Conservation (phyloP, 192 early-diverging fungal genomes). For the Rhizoclosmatium globosum region DNA sequence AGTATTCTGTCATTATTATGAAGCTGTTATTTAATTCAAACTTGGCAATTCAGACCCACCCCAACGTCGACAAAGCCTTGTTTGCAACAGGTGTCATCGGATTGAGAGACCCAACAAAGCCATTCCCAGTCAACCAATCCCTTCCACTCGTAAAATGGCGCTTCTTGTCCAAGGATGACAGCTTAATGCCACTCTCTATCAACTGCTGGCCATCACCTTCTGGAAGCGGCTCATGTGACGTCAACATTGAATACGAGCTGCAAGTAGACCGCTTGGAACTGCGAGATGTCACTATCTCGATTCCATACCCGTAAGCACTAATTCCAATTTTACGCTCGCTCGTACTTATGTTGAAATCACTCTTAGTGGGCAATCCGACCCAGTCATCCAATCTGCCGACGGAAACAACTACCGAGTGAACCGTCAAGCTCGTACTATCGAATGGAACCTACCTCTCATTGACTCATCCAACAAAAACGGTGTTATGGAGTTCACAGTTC, state of each 20-base stretch:
- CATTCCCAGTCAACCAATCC: conserved; percentile 87
- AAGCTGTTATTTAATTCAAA: background rate
- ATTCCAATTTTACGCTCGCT: background rate
- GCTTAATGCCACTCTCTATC: conserved; percentile 76
- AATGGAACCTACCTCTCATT: conserved; percentile 89
- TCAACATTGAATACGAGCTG: conserved; percentile 97
- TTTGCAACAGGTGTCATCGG: conserved; percentile 80
- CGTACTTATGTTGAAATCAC: background rate
- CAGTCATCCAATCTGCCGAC: conserved; percentile 81
- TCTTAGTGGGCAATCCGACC: conserved; percentile 68
- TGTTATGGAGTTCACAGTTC: conserved; percentile 84
- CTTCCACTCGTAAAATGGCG: conserved; percentile 93
- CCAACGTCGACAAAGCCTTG: conserved; percentile 92
- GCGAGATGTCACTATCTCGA: conserved; percentile 84
- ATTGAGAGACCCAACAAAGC: conserved; percentile 79
- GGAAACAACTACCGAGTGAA: conserved; percentile 80
- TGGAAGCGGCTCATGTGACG: conserved; percentile 87
- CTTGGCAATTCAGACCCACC: conserved; percentile 78
- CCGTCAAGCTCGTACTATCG: conserved; percentile 70
- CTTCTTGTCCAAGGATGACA: conserved; percentile 82
- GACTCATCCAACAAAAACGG: conserved; percentile 80
- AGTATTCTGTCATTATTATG: background rate
- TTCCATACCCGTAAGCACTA: conserved; percentile 81
- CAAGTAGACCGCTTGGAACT: conserved; percentile 79
- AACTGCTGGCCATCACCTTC: conserved; percentile 98